Evolutionary conservation across 2,329 filamentous ascomycete genomes (phyloP), one percentile per base, ranked within the genome.

Genomic region (Onygena corvina): DNA sequence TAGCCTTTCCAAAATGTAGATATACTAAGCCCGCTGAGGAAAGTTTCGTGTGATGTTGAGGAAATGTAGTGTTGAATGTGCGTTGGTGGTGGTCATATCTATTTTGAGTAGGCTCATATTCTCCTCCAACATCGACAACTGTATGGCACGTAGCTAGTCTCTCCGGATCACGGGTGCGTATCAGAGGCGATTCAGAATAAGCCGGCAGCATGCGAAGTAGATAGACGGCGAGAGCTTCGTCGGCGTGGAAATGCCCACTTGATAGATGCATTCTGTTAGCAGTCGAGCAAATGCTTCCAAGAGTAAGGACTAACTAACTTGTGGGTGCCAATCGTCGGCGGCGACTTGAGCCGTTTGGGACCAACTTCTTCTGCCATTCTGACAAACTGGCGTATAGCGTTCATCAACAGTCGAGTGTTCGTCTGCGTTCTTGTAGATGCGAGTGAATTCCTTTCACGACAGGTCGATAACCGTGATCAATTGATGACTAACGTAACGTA

Each of bases 21-120:
- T 92, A 98, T 29, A 98, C 87, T 18, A 98, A 77, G 1, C 92
- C 92, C 0, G 92, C 92, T 53, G 86, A 93, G 50, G 86, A 93
- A 51, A 98, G 83, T 75, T 93, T 95, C 56, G 92, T 98, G 48
- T 70, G 66, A 61, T 84, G 84, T 53, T 78, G 78, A 16, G 90
- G 88, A 70, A 98, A 98, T 42, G 83, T 87, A 50, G 84, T 83
- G 52, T 71, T 69, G 74, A 98, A 98, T 62, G 81, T 82, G 56
- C 90, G 87, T 75, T 98, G 92, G 76, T 98, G 92, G 72, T 98
- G 92, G 70, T 98, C 92, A 74, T 86, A 98, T 60, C 90, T 84
- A 68, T 87, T 80, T 56, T 69, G 70, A 46, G 72, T 66, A 49
- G 85, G 71, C 62, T 94, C 84, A 71, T 98, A 96, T 67, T 90